Conservation (phyloP, 1,139 yeast genomes). For the Williopsis jadinii region DNA sequence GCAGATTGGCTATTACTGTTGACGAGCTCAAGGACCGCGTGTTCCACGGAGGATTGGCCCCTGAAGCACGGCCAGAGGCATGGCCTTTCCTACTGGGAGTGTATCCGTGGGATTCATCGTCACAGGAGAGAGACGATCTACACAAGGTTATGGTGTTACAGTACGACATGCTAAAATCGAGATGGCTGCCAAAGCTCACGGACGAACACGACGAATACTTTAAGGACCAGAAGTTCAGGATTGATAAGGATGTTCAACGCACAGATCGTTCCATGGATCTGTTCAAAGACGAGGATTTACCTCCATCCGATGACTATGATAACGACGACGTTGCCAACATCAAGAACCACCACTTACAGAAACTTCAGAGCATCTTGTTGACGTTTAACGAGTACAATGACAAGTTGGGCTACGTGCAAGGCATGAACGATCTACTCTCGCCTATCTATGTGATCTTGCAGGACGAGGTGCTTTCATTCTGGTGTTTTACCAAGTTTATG, state of each 20-base stretch:
- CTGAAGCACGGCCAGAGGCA: constrained; percentile 58
- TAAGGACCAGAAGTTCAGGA: constrained; percentile 82
- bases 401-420: constrained; percentile 92
- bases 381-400: constrained; percentile 82
- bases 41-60: constrained; percentile 82
- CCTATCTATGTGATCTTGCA: constrained; percentile 72
- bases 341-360: constrained; percentile 60
- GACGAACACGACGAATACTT: constrained; percentile 65
- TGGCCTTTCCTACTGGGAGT: constrained; percentile 85
- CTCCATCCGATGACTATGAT: constrained; percentile 25
- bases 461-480: constrained; percentile 77
- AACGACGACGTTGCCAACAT: constrained; percentile 42
- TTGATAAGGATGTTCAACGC: constrained; percentile 89
- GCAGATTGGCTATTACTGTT: constrained; percentile 61
- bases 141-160: constrained; percentile 51
- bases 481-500: constrained; percentile 89
- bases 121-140: constrained; percentile 57
- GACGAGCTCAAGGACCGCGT: constrained; percentile 74
- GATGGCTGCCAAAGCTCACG: constrained; percentile 55
- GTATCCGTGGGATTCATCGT: constrained; percentile 82
- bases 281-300: constrained; percentile 36
- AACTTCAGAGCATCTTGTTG: constrained; percentile 68
- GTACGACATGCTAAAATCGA: constrained; percentile 59
- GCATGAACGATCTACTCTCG: constrained; percentile 90
- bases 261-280: constrained; percentile 76